Conservation (phyloP, 2,329 filamentous ascomycete species). For the Aspergillus ustus region DNA sequence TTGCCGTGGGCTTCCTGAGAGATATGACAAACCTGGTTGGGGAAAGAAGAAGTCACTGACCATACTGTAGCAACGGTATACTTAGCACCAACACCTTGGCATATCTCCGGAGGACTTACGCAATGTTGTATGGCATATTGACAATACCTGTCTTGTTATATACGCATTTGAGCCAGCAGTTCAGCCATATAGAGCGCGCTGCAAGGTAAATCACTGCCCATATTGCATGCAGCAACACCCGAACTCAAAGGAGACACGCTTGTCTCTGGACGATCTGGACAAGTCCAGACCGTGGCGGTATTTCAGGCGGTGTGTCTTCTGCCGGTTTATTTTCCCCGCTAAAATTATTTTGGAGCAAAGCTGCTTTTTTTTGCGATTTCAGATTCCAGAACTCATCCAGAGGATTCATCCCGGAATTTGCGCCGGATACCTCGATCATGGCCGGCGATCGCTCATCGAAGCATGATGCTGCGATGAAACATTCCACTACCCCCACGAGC, state of each 20-base stretch:
- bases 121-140: constrained; percentile 72
- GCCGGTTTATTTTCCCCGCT: constrained; percentile 33
- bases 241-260: constrained; percentile 9
- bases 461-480: constrained; percentile 48
- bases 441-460: constrained; percentile 52
- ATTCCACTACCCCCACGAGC: constrained; percentile 23
- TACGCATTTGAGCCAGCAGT: neutral
- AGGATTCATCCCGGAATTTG: neutral
- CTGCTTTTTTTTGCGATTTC: constrained; percentile 17
- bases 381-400: neutral
- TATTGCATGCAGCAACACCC: constrained; percentile 7
- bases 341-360: constrained; percentile 24
- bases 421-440: constrained; percentile 41
- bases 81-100: constrained; percentile 32
- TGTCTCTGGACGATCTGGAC: constrained; percentile 14
- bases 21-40: constrained; percentile 67
- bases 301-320: constrained; percentile 28
- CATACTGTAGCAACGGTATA: constrained; percentile 62
- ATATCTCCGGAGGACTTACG: constrained; percentile 51
- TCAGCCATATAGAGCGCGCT: neutral
- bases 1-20: neutral
- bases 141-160: constrained; percentile 23
- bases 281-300: constrained; percentile 27
- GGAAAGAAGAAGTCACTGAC: constrained; percentile 99
- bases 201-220: neutral